Percentiles rank a stretch among this genome's conserved stretches.
Evolutionary conservation across 306 rosid genomes (phyloP).

Genomic region (Prunus fruticosa): DNA sequence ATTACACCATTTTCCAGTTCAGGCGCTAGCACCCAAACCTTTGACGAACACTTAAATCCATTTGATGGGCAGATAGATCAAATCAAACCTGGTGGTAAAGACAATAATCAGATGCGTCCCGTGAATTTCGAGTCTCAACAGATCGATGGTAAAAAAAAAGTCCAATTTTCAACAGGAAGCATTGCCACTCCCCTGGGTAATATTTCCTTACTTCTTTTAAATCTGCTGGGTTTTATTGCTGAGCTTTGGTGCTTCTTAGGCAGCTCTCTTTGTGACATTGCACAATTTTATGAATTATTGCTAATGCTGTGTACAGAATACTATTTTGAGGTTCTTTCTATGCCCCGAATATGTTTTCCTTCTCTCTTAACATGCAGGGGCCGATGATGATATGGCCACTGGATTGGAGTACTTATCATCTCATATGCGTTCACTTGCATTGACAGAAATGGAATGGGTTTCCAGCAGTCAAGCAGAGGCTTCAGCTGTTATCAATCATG

Average conservation of each 20-base stretch:
- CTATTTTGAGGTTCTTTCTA: slow-evolving; percentile 25
- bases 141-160: slow-evolving; percentile 48
- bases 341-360: slow-evolving; percentile 39
- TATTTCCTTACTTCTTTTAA: slow-evolving; percentile 12
- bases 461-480: slow-evolving; percentile 52
- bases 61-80: slow-evolving; percentile 36
- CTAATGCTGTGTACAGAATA: slow-evolving; percentile 20
- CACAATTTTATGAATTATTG: slow-evolving; percentile 6
- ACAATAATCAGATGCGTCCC: slow-evolving; percentile 21
- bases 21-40: slow-evolving; percentile 35
- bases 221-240: slow-evolving; percentile 4
- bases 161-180: slow-evolving; percentile 46
- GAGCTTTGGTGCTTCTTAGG: slow-evolving; percentile 4
- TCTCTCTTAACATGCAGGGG: slow-evolving; percentile 76
- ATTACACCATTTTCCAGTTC: slow-evolving; percentile 48
- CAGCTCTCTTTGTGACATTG: slow-evolving; percentile 14
- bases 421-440: slow-evolving; percentile 91
- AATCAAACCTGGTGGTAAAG: slow-evolving; percentile 29
- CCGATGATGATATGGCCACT: slow-evolving; percentile 72
- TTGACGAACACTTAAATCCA: slow-evolving; percentile 37
- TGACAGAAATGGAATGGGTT: slow-evolving; percentile 91
- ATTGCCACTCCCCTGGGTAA: slow-evolving; percentile 54
- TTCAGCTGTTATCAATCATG: slow-evolving; percentile 47
- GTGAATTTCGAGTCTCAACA: slow-evolving; percentile 42
- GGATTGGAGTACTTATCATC: slow-evolving; percentile 77